A percentile compares a stretch with the other conserved stretches of the same genome.
Conservation (phyloP, 345 rosid genomes). For the Dovyalis caffra region DNA sequence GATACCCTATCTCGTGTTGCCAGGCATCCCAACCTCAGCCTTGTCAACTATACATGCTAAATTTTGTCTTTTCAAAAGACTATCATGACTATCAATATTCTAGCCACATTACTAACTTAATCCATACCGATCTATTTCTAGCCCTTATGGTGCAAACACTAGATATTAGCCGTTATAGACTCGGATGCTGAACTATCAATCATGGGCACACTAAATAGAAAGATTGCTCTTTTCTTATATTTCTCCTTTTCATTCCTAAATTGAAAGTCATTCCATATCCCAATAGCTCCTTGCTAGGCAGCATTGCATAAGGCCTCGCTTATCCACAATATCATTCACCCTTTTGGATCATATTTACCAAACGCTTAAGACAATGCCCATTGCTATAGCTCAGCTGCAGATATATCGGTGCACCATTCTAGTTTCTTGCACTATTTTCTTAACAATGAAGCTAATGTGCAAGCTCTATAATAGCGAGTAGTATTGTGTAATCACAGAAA, state of each 20-base stretch:
- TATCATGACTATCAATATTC: background rate
- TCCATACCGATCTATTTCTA: background rate
- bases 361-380: background rate
- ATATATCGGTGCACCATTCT: background rate
- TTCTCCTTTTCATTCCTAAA: background rate
- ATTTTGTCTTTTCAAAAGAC: background rate
- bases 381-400: background rate
- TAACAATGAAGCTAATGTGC: background rate
- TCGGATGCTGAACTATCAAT: background rate
- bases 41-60: background rate
- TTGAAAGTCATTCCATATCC: background rate
- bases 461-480: background rate
- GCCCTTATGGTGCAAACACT: background rate
- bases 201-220: background rate
- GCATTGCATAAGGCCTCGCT: background rate
- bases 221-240: background rate
- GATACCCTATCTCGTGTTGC: background rate
- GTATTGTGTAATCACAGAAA: background rate
- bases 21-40: background rate
- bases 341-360: background rate
- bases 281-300: slow-evolving; percentile 2
- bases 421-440: background rate
- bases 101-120: background rate
- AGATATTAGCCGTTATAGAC: background rate
- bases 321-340: background rate